Base-by-base conservation (phyloP, 1,284 basidiomycete genomes). In the Sanghuangporus sanghuang region DNA sequence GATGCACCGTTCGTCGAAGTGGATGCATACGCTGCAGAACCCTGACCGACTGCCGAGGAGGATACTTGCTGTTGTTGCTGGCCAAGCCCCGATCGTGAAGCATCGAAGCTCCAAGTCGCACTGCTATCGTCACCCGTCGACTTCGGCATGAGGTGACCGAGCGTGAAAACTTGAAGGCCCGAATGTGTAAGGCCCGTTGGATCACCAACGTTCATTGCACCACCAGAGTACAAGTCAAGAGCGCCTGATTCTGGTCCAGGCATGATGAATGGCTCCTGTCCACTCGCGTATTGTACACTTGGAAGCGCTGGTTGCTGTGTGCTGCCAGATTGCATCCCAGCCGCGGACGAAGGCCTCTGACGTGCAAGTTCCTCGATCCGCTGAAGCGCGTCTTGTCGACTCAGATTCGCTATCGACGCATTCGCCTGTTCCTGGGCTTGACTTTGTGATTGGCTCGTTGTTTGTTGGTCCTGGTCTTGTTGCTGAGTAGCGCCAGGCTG, bases 101-200 rank as follows among this genome's bases (percentile, higher is more conserved):
- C 74, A 50, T 82, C 81, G 68, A 81, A 85, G 55, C 74, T 78
- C 86, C 85, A 87, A 63, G 81, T 84, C 50, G 84, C 84, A 59
- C 81, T 82, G 64, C 71, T 76, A 68, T 84, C 84, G 57, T 84
- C 83, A 59, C 79, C 72, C 38, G 70, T 73, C 61, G 78, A 78
- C 64, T 83, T 75, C 5, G 91, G 91, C 69, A 92, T 79, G 40
- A 93, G 76, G 70, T 92, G 90, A 0, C 92, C 92, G 1, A 93
- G 84, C 4, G 92, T 93, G 71, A 90, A 91, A 53, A 93, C 90
- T 73, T 90, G 86, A 62, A 93, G 73, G 0, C 89, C 90, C 68
- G 87, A 84, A 67, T 89, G 86, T 58, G 71, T 68, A 63, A 75
- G 65, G 49, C 70, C 71, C 36, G 67, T 68, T 42, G 60, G 50